Percentiles rank a stretch among this genome's conserved stretches.
phyloP scores from a whole-genome alignment of 768 basidiomycete species.

The Hygrocybe punicea region DNA sequence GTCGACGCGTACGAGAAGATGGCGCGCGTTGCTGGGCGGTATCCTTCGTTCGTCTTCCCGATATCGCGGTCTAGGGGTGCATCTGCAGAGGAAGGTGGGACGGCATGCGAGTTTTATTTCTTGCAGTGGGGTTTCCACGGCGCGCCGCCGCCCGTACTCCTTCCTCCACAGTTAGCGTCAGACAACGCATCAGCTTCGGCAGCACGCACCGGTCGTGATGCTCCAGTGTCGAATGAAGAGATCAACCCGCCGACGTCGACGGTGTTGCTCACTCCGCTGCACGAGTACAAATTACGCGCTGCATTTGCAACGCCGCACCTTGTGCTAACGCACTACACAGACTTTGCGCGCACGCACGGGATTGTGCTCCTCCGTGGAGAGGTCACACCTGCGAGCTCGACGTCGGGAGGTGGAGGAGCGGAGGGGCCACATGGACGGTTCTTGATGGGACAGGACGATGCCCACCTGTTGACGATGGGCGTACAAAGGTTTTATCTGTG shows the following conservation, averaged over 20 bases:
- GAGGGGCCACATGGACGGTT: constrained; percentile 42
- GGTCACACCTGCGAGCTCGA: constrained; percentile 63
- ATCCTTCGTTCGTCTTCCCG: constrained; percentile 80
- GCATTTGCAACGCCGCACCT: constrained; percentile 90
- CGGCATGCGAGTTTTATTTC: constrained; percentile 76
- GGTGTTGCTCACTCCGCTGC: constrained; percentile 86
- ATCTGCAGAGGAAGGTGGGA: constrained; percentile 34
- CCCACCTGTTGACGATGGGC: constrained; percentile 75
- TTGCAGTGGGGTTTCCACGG: constrained; percentile 89
- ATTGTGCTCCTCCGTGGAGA: constrained; percentile 88
- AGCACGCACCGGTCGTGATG: neutral
- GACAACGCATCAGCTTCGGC: constrained; percentile 43
- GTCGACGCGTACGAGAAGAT: constrained; percentile 69
- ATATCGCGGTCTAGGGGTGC: constrained; percentile 52
- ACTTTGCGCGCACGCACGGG: constrained; percentile 74
- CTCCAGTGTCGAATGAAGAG: constrained; percentile 16
- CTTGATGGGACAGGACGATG: constrained; percentile 74
- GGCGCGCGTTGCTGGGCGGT: constrained; percentile 56
- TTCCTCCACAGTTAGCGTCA: constrained; percentile 22
- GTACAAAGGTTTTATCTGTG: constrained; percentile 86
- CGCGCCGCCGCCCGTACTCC: constrained; percentile 50
- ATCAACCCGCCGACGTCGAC: constrained; percentile 61
- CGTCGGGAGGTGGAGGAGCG: constrained; percentile 26
- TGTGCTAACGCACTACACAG: constrained; percentile 88
- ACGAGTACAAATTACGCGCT: constrained; percentile 84